Evolutionary conservation across 805 yeast species (phyloP).

Genomic region (Candida peoriensis): DNA sequence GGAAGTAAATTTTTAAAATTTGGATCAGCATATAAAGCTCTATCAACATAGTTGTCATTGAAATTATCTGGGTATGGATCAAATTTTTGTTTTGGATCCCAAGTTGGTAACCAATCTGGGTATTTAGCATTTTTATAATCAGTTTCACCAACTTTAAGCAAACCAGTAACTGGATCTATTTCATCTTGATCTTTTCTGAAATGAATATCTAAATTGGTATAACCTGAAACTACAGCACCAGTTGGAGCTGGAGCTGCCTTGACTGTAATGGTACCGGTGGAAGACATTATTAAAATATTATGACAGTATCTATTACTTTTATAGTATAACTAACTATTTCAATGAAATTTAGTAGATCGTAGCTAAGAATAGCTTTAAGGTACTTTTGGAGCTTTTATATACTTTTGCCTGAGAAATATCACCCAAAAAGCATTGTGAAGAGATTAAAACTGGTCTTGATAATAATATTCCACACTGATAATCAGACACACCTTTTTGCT

Average conservation of each 20-base stretch:
- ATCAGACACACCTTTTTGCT: no score
- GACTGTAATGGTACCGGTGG: constrained; percentile 11
- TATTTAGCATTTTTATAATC: constrained; percentile 31
- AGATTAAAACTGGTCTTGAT: no score
- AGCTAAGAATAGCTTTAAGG: no score
- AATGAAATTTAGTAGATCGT: no score
- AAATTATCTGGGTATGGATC: constrained; percentile 47
- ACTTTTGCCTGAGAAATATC: no score
- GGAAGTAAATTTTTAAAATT: constrained; percentile 46
- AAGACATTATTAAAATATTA: constrained; percentile 4
- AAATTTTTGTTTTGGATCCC: constrained; percentile 56
- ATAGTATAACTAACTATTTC: no score
- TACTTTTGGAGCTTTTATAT: no score
- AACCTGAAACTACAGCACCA: constrained; percentile 7
- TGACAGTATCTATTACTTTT: no score
- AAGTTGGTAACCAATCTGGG: constrained; percentile 63
- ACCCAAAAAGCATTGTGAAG: no score
- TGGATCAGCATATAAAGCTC: constrained; percentile 68
- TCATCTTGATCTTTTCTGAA: constrained; percentile 48
- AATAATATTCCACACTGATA: no score
- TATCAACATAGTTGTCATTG: constrained; percentile 44
- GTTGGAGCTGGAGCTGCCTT: constrained; percentile 5
- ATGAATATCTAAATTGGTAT: constrained; percentile 34
- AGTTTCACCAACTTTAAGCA: constrained; percentile 38
- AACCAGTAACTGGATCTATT: constrained; percentile 39